A percentile compares a stretch with the other conserved stretches of the same genome.
These are phyloP conservation scores for Phytophthora aleatoria DNA, from an alignment of 352 stramenopile species.

Conservation along the genomic window DNA sequence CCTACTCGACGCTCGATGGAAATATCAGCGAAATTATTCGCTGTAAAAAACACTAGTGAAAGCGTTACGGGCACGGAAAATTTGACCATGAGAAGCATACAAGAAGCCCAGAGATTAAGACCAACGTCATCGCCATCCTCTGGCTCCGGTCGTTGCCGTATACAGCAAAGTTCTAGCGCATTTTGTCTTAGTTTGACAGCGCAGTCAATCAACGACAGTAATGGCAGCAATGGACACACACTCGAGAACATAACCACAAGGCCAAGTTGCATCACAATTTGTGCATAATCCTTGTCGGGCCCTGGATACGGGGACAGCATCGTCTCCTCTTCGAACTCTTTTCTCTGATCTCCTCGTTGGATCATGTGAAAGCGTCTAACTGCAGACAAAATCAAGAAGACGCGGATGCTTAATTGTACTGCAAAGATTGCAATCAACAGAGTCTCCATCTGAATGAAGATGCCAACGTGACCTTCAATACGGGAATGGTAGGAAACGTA, in stretches of 20 bases:
- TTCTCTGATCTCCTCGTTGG: constrained; percentile 6
- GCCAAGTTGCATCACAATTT: constrained; percentile 50
- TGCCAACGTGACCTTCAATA: constrained; percentile 25
- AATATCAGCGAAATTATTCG: constrained; percentile 28
- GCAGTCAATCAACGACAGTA: constrained; percentile 49
- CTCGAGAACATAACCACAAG: constrained; percentile 53
- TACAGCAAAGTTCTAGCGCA: constrained; percentile 49
- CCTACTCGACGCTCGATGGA: constrained; percentile 41
- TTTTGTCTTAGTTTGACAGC: constrained; percentile 48
- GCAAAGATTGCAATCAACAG: constrained; percentile 44
- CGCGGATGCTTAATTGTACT: constrained; percentile 32
- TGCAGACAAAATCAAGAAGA: constrained; percentile 22
- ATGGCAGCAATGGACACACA: constrained; percentile 41
- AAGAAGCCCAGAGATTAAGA: constrained; percentile 40
- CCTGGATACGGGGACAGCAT: constrained; percentile 35
- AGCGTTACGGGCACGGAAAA: constrained; percentile 36
- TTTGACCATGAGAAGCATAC: constrained; percentile 36
- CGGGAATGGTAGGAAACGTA: constrained; percentile 18
- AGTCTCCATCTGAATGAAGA: constrained; percentile 50
- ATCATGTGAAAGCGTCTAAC: constrained; percentile 12
- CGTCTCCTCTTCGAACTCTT: constrained; percentile 17
- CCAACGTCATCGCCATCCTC: constrained; percentile 17
- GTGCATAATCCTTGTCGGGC: constrained; percentile 43
- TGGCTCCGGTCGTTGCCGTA: constrained; percentile 46
- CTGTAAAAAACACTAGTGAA: constrained; percentile 40